Evolutionary conservation across 1,139 yeast species (phyloP).

Genomic region (Geotrichum cucujoidarum): DNA sequence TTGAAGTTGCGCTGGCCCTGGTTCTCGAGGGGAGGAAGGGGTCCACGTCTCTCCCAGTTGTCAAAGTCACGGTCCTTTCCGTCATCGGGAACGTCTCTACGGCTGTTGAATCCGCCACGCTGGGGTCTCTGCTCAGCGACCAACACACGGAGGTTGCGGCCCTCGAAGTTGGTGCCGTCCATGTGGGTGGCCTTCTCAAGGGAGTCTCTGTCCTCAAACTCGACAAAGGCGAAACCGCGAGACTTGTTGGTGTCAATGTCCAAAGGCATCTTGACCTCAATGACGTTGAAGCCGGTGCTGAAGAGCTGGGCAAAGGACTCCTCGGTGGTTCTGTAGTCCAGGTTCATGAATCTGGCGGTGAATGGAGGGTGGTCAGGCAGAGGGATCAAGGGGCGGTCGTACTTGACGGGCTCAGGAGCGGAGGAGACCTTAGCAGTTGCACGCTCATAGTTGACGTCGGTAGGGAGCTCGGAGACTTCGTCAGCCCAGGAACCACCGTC

Average conservation of each 20-base stretch:
- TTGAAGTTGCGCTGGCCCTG: constrained; percentile 19
- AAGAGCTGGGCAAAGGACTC: constrained; percentile 62
- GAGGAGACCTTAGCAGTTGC: constrained; percentile 5
- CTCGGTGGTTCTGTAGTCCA: constrained; percentile 80
- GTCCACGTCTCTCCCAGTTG: constrained; percentile 34
- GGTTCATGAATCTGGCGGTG: constrained; percentile 80
- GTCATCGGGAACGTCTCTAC: constrained; percentile 24
- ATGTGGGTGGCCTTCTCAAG: constrained; percentile 67
- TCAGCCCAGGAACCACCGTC: constrained; percentile 43
- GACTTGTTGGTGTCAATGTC: constrained; percentile 58
- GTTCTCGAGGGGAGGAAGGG: constrained; percentile 26
- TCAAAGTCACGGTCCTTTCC: constrained; percentile 31
- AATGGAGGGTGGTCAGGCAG: constrained; percentile 88
- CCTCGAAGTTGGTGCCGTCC: constrained; percentile 59
- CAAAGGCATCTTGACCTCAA: constrained; percentile 58
- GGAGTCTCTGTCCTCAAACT: constrained; percentile 60
- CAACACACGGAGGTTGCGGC: constrained; percentile 73
- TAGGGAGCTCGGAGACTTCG: constrained; percentile 20
- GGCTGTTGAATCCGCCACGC: constrained; percentile 17
- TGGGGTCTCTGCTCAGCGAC: constrained; percentile 59
- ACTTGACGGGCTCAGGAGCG: constrained; percentile 9
- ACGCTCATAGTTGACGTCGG: constrained; percentile 13
- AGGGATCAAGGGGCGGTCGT: constrained; percentile 52
- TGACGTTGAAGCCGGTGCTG: constrained; percentile 48
- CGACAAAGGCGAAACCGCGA: constrained; percentile 84